phyloP scores from a whole-genome alignment of 2,329 filamentous ascomycete genomes.

The Coniochaeta sp. region DNA sequence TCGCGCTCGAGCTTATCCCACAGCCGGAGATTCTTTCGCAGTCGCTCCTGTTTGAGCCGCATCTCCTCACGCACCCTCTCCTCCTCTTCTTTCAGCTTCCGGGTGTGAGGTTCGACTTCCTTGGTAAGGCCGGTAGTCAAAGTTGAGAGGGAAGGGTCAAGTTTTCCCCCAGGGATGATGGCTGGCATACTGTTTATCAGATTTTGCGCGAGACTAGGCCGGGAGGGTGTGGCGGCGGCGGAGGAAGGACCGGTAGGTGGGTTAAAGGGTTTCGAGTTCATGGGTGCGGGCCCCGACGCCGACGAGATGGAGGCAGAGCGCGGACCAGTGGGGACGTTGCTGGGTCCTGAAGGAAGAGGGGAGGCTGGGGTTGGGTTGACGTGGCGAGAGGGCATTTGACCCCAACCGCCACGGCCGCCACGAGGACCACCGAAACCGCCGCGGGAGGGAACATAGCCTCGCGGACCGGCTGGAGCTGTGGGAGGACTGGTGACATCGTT shows the following conservation, averaged over 20 bases:
- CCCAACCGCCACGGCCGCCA: conserved; percentile 38
- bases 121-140: conserved; percentile 39
- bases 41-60: conserved; percentile 43
- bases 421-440: conserved; percentile 35
- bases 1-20: conserved; percentile 51
- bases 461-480: conserved; percentile 44
- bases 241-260: conserved; percentile 45
- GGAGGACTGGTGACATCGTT: conserved; percentile 37
- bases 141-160: conserved; percentile 38
- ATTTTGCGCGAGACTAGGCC: conserved; percentile 43
- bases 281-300: conserved; percentile 19
- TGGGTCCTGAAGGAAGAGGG: conserved; percentile 26
- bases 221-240: conserved; percentile 24
- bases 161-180: conserved; percentile 45
- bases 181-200: conserved; percentile 43
- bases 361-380: conserved; percentile 14
- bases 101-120: conserved; percentile 46
- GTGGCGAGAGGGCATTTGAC: conserved; percentile 17
- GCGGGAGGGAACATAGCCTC: conserved; percentile 40
- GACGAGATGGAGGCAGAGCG: conserved; percentile 27
- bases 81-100: conserved; percentile 49
- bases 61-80: conserved; percentile 48
- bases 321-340: conserved; percentile 41
- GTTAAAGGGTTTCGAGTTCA: conserved; percentile 39
- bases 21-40: conserved; percentile 41